Base-by-base conservation (phyloP, 1,284 basidiomycete genomes). In the Pyrrhoderma noxium region DNA sequence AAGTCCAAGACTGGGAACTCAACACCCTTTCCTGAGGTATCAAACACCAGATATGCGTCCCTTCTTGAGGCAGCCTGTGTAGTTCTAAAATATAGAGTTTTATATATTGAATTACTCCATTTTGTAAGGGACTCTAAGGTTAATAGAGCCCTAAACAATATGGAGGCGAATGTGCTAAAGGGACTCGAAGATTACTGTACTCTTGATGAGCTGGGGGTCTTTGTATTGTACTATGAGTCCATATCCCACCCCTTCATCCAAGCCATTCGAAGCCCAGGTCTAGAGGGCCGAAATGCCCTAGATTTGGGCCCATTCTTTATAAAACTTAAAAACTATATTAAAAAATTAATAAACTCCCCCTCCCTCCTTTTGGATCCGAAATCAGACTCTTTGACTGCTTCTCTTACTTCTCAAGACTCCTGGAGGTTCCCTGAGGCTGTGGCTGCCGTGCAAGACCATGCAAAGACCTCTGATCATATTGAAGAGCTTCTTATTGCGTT, bases 131-230 rank as follows among this genome's bases (percentile, higher is more conserved):
- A 62, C 49, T 59, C 57, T 18, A 70, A 72, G 53, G 54, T 59
- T 1, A 53, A 45, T 3, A 47, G 49, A 2, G 23, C 8, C 3
- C 60, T 59, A 23, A 64, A 52, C 27, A 53, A 64, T 47, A 52
- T 64, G 9, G 58, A 62, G 44, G 19, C 55, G 13, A 72, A 74
- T 55, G 39, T 73, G 3, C 60, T 51, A 4, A 49, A 59, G 0
- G 66, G 59, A 0, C 56, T 73, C 0, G 40, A 64, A 0, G 62
- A 67, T 49, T 43, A 35, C n/a, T 47, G 60, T 4, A 70, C 68
- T n/a, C 56, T 68, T 7, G 68, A 67, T 2, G 67, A 71, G 45
- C 61, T 70, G 27, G 61, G 57, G 19, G 62, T 64, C 11, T 56
- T 70, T 11, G 52, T 59, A 2, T 49, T 70, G 2, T 69, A 69